phyloP scores from a whole-genome alignment of 805 yeast genomes.

The Saccharomycopsis schoenii region DNA sequence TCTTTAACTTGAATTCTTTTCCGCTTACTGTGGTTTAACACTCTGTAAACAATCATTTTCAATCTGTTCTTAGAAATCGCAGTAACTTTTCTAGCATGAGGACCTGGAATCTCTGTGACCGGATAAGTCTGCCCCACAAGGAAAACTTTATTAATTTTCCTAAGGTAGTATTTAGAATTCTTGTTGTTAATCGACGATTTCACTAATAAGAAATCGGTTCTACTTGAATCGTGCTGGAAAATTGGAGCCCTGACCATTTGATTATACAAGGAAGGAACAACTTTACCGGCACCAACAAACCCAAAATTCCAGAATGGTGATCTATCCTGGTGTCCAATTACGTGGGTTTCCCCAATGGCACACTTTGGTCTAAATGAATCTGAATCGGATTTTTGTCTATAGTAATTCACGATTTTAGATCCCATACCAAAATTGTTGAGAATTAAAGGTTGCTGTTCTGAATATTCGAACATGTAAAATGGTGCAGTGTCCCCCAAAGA shows the following conservation, averaged over 20 bases:
- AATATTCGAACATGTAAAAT: conserved; percentile 72
- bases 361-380: conserved; percentile 83
- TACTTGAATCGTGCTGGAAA: conserved; percentile 69
- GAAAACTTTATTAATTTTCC: conserved; percentile 62
- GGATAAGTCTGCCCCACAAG: conserved; percentile 91
- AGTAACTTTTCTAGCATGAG: conserved; percentile 92
- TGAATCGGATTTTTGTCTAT: conserved; percentile 71
- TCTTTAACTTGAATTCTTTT: conserved; percentile 78
- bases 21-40: conserved; percentile 63
- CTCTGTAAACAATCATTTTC: conserved; percentile 87
- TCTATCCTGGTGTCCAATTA: conserved; percentile 89
- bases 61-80: conserved; percentile 84
- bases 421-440: conserved; percentile 94
- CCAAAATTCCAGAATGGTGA: conserved; percentile 99
- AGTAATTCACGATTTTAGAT: conserved; percentile 83
- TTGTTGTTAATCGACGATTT: conserved; percentile 68
- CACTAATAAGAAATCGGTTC: conserved; percentile 74
- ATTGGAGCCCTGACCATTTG: conserved; percentile 89
- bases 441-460: conserved; percentile 79
- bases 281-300: conserved; percentile 86
- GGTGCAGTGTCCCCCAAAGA: conserved; percentile 78
- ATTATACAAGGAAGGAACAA: conserved; percentile 89
- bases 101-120: conserved; percentile 92
- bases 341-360: conserved; percentile 89
- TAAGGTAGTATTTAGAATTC: conserved; percentile 55